Evolutionary conservation across 2,329 filamentous ascomycete genomes (phyloP), one percentile per base, ranked within the genome.

Genomic region (Penicillium hesseltinei): DNA sequence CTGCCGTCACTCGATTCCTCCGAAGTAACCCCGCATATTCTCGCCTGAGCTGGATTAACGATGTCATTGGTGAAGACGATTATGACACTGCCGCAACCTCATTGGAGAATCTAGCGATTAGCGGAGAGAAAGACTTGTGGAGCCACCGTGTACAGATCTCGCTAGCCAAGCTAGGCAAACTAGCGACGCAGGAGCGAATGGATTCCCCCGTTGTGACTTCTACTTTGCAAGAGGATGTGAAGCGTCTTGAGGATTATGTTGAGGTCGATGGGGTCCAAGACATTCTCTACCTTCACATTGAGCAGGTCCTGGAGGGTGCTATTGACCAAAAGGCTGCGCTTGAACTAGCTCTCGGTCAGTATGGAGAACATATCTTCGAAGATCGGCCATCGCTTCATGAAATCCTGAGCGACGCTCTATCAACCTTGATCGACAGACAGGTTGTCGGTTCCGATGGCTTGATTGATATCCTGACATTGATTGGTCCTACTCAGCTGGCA

Each of bases 31-130:
- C 86, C 0, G 82, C 87, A 60, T 85, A 91, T 60, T 87, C 88
- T 29, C 91, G 91, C 66, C 81, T 99, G 44, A 87, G 88, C 48
- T 99, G 94, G 94, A 96, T 99, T 77, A 95, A 99, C 71, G 92
- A 97, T 70, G 83, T 97, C 8, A 81, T 87, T 59, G 82, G 84
- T 25, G 90, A 94, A 70, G 82, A 86, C 57, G 86, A 96, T 66
- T 91, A 91, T 61, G 80, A 84, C 13, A 83, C 85, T 55, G 92
- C 93, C 11, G 87, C 88, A 5, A 78, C 85, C 42, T 88, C 87
- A 0, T 81, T 99, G 46, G 79, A 89, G 43, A 79, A 84, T 8
- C 81, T 92, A 21, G 92, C 90, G 0, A 78, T 88, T 21, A 81
- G 82, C 49, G 84, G 86, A 53, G 92, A 97, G 72, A 83, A 85